Evolutionary conservation across 2,329 filamentous ascomycete species (phyloP), one percentile per base, ranked within the genome.

Genomic region (Cercospora sp.): DNA sequence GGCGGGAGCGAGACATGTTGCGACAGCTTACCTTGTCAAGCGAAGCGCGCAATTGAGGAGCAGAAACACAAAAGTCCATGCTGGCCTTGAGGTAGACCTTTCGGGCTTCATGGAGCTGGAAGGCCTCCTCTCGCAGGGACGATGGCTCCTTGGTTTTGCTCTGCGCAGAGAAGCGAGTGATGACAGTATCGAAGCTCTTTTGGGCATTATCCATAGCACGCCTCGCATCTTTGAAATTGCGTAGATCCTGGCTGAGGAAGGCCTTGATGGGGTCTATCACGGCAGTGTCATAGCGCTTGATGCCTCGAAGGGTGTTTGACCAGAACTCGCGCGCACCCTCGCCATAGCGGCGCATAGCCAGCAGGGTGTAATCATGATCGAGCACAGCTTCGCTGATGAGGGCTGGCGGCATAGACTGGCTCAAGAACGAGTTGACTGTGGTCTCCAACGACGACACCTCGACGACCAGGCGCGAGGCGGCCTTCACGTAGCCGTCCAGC

Each of bases 61-160:
- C 92, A 73, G 93, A 86, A 72, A 95, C 88, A 75, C 92, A 97
- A 78, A 94, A 98, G 79, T 99, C 95, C 87, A 99, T 89, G 13
- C 92, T 94, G 1, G 94, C 91, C 78, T 93, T 94, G 53, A 98
- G 84, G 78, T 99, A 99, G 33, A 89, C 88, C 76, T 95, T 96
- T 67, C 94, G 88, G 26, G 92, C 91, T 82, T 98, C 95, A 78
- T 97, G 95, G 42, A 98, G 88, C 77, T 95, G 90, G 76, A 99
- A 99, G 0, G 95, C 95, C 80, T 99, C 95, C 79, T 99, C 95
- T 68, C 95, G 87, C 65, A 99, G 84, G 1, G 93, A 88, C 0
- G 93, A 97, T 0, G 94, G 88, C 79, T 99, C 95, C 80, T 98
- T 99, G 5, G 92, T 90, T 83, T 97, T 98, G 72, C 90, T 91